Percentiles rank a stretch among this genome's conserved stretches.
Evolutionary conservation across 495 filamentous ascomycete species (phyloP).

Genomic region (Podospora bellae-mahoneyi): DNA sequence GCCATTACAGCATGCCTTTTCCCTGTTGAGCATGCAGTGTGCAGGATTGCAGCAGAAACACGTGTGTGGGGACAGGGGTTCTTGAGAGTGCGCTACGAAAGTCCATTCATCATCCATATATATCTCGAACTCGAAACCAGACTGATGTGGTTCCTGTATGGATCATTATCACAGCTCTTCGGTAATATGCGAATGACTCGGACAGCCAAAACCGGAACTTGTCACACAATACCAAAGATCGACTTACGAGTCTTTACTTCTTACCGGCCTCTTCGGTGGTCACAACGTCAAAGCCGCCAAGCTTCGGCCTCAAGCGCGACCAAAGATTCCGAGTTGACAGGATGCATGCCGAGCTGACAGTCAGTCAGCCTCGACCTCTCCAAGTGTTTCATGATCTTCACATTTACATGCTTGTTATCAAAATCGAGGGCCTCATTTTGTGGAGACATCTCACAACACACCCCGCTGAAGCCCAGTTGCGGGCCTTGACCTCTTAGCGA

Average conservation of each 20-base stretch:
- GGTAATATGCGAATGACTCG: background rate
- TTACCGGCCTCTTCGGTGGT: background rate
- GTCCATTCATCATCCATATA: background rate
- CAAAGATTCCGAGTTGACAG: background rate
- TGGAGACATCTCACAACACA: background rate
- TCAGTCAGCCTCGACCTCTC: background rate
- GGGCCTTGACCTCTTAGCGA: background rate
- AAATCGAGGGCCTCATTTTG: background rate
- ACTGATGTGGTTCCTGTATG: background rate
- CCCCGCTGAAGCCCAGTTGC: background rate
- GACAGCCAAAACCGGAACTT: background rate
- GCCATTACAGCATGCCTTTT: background rate
- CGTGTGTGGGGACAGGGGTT: background rate
- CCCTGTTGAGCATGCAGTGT: conserved; percentile 6
- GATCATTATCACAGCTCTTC: background rate
- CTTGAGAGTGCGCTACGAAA: background rate
- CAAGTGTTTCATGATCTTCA: background rate
- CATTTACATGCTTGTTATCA: background rate
- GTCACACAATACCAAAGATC: background rate
- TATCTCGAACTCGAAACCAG: background rate
- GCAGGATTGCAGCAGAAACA: background rate
- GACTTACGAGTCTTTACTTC: background rate
- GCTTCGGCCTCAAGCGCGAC: background rate
- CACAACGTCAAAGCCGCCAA: background rate
- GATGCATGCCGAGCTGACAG: background rate